phyloP scores from a whole-genome alignment of 2,329 filamentous ascomycete species.

The Ramularia endophylla region DNA sequence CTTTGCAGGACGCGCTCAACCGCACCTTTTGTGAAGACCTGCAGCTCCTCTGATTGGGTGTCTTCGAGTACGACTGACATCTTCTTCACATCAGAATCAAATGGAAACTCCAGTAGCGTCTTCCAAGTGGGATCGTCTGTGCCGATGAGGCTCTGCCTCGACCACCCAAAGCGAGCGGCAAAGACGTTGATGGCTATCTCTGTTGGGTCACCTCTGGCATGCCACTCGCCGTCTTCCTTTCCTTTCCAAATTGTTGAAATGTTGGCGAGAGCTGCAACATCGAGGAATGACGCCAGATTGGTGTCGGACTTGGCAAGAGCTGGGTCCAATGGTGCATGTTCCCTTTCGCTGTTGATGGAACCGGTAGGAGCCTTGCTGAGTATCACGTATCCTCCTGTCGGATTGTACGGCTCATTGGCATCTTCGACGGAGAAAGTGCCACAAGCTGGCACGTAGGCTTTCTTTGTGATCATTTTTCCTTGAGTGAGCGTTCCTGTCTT shows the following conservation, averaged over 20 bases:
- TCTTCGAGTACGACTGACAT: constrained; percentile 68
- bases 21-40: constrained; percentile 60
- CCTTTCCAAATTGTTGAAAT: constrained; percentile 56
- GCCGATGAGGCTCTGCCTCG: constrained; percentile 19
- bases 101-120: constrained; percentile 63
- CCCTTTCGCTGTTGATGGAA: constrained; percentile 43
- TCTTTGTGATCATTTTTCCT: constrained; percentile 58
- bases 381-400: constrained; percentile 32
- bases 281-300: constrained; percentile 47
- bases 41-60: constrained; percentile 45
- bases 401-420: constrained; percentile 54
- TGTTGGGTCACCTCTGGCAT: constrained; percentile 61
- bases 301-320: constrained; percentile 40
- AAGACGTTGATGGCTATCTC: constrained; percentile 73
- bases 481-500: constrained; percentile 58
- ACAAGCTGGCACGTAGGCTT: constrained; percentile 54
- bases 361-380: constrained; percentile 34
- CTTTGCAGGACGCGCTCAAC: constrained; percentile 63
- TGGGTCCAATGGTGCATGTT: constrained; percentile 13
- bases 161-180: constrained; percentile 54
- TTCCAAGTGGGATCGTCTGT: constrained; percentile 43
- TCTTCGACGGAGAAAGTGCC: constrained; percentile 58
- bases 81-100: constrained; percentile 68
- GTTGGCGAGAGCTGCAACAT: constrained; percentile 60
- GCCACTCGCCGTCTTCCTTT: constrained; percentile 51